Percentiles rank a stretch among this genome's conserved stretches.
These are phyloP conservation scores for Marasmius sp. DNA, from an alignment of 1,284 basidiomycete genomes.

Conservation along the genomic window DNA sequence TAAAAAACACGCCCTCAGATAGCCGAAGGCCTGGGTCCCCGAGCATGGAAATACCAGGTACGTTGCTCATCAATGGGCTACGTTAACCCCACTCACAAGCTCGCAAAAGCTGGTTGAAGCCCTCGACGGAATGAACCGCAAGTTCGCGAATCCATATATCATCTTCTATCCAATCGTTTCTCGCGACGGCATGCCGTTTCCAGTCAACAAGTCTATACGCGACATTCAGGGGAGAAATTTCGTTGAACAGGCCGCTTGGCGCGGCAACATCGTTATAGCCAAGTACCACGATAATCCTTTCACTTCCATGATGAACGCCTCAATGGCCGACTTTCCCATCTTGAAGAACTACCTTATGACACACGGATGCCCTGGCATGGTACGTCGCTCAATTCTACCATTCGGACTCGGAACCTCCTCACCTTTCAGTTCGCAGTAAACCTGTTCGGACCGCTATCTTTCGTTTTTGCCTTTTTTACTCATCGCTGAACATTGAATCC, in stretches of 20 bases:
- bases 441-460: not conserved
- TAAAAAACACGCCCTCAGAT: slow-evolving; percentile 33
- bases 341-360: slow-evolving; percentile 74
- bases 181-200: slow-evolving; percentile 76
- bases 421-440: not conserved
- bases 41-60: slow-evolving; percentile 74
- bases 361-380: slow-evolving; percentile 47
- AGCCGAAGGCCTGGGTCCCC: slow-evolving; percentile 63
- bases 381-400: not conserved
- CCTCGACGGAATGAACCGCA: slow-evolving; percentile 75
- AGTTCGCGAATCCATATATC: slow-evolving; percentile 74
- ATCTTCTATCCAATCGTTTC: slow-evolving; percentile 74
- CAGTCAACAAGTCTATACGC: slow-evolving; percentile 69
- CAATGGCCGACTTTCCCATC: slow-evolving; percentile 79
- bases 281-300: slow-evolving; percentile 73
- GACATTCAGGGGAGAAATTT: slow-evolving; percentile 68
- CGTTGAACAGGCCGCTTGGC: slow-evolving; percentile 66
- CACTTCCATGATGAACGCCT: slow-evolving; percentile 65
- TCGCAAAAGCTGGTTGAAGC: slow-evolving; percentile 61
- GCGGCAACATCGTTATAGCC: slow-evolving; percentile 73
- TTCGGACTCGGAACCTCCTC: not conserved
- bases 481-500: too few species aligned
- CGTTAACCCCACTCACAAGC: not conserved
- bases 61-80: slow-evolving; percentile 18
- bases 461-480: not conserved